Evolutionary conservation across 2,329 filamentous ascomycete genomes (phyloP).

Genomic region (Herpotrichia juniperi): DNA sequence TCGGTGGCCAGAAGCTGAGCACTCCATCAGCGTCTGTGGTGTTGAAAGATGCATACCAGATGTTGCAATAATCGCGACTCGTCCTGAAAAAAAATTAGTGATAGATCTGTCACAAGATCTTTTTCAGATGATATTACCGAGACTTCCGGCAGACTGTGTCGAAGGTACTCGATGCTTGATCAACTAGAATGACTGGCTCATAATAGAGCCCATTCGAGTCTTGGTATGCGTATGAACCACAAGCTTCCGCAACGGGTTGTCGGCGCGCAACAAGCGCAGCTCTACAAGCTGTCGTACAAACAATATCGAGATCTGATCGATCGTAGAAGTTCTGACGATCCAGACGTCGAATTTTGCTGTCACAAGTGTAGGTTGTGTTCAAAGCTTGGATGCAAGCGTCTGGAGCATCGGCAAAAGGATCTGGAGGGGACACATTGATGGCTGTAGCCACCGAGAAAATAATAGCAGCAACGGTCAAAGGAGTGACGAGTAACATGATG

Average conservation of each 20-base stretch:
- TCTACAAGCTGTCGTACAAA: not conserved
- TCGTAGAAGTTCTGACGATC: not conserved
- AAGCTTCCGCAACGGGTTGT: not conserved
- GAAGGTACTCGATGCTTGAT: not conserved
- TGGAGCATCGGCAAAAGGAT: slow-evolving; percentile 3
- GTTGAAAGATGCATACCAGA: slow-evolving; percentile 4
- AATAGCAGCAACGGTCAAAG: not conserved
- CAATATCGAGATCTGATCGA: not conserved
- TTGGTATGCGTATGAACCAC: slow-evolving; percentile 2
- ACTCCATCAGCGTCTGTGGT: not conserved
- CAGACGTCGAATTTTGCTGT: not conserved
- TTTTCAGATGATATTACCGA: not conserved
- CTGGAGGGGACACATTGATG: not conserved
- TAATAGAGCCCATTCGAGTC: slow-evolving; percentile 1
- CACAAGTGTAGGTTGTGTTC: slow-evolving; percentile 2
- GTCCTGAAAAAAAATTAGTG: not conserved
- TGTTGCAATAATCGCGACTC: slow-evolving; percentile 3
- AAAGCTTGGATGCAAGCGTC: not conserved
- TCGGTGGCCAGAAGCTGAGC: not conserved
- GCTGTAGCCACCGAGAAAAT: not conserved
- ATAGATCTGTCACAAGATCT: not conserved
- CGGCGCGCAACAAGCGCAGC: not conserved
- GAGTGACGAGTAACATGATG: slow-evolving; percentile 1
- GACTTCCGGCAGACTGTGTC: slow-evolving; percentile 3
- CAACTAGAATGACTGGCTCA: not conserved